Base-by-base conservation (phyloP, 2,329 filamentous ascomycete species). In the Cercospora nicotianae region DNA sequence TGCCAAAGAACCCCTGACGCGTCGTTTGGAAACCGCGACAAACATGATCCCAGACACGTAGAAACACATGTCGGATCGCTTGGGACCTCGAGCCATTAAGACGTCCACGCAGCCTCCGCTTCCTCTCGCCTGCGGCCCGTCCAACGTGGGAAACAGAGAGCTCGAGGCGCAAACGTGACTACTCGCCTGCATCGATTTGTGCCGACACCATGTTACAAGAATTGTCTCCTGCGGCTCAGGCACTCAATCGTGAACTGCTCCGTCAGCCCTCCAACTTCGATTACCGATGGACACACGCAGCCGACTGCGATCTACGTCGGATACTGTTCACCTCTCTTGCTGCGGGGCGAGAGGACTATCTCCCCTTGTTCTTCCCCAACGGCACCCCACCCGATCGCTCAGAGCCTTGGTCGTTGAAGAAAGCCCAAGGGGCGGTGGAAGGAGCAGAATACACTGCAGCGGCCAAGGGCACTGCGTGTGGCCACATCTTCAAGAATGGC, bases 381-480 rank as follows among this genome's bases (percentile, higher is more conserved):
- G 92, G 93, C 12, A 63, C 68, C 1, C 76, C 78, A 2, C 16
- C 60, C 6, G 73, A 78, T 57, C 66, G 39, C 8, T 70, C 69
- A 9, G 65, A 75, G 58, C 72, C 72, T 55, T 90, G 94, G 86
- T 95, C 91, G 79, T 84, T 99, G 45, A 87, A 91, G 69, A 89
- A 92, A 74, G 94, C 94, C 16, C 96, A 99, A 78, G 94, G 94
- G 18, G 92, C 92, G n/a, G 86, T 93, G 67, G 93, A 97, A 76
- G 94, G 95, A 10, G 93, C 94, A 33, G 96, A 99, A 79, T 99
- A 98, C 78, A 95, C 93, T 20, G 91, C 94, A 73, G 91, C 91
- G 6, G 95, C 95, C 13, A 89, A 93, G 73, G 95, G 96, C 65
- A 96, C 96, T 80, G 90, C 93, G 58, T 99, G 95, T 79, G 96